Evolutionary conservation across 2,329 filamentous ascomycete species (phyloP).

Genomic region (Chaetomiaceae sp.): DNA sequence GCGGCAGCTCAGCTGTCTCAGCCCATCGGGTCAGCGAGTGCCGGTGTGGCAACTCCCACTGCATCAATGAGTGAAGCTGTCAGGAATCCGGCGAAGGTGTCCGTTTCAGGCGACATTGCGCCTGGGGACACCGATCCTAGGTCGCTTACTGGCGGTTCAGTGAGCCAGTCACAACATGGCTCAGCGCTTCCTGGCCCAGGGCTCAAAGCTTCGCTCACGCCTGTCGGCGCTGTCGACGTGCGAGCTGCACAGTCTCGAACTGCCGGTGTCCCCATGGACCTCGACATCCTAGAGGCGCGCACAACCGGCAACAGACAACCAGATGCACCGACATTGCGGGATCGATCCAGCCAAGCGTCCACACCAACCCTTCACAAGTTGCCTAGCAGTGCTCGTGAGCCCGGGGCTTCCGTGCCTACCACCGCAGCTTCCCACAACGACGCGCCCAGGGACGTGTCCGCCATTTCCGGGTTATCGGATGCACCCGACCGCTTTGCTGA

Average conservation of each 20-base stretch:
- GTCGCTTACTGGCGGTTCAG: too few relatives aligned
- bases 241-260: too few relatives aligned
- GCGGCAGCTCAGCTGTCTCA: constrained; percentile 24
- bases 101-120: too few relatives aligned
- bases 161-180: too few relatives aligned
- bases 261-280: constrained; percentile 8
- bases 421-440: neutral
- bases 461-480: neutral
- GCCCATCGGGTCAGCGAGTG: neutral
- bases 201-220: too few relatives aligned
- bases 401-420: neutral
- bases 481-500: neutral
- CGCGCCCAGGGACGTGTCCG: neutral
- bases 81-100: neutral
- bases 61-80: neutral
- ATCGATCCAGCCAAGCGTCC: neutral
- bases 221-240: too few relatives aligned
- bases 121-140: too few relatives aligned
- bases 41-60: neutral
- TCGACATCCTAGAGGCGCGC: constrained; percentile 6
- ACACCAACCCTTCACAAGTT: neutral
- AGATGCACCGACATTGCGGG: too few relatives aligned
- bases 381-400: neutral
- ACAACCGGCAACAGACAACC: neutral
- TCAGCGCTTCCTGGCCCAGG: too few relatives aligned